Base-by-base conservation (phyloP, 2,329 filamentous ascomycete species). In the Penicillium sp. region DNA sequence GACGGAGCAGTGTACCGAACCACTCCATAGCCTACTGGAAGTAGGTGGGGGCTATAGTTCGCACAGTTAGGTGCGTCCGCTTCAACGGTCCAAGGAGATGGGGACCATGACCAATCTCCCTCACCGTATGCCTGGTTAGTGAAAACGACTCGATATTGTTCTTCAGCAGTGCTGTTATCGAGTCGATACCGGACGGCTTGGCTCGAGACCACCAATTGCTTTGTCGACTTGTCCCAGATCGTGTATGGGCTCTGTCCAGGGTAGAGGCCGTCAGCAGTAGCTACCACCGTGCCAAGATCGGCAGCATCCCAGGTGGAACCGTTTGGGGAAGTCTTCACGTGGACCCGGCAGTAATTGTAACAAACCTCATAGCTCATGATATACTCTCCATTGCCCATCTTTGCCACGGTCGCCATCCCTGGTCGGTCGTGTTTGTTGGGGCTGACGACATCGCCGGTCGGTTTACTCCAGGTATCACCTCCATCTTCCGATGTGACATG, bases 331-430 rank as follows among this genome's bases (percentile, higher is more conserved):
- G 33, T 36, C n/a, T 36, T 36, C 16, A 36, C 33, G n/a, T 36
- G 33, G 33, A 36, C n/a, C 14, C 33, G 33, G 33, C 33, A 36
- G n/a, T 16, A 13, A 4, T 16, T 16, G 14, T 5, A 18, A 18
- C 33, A 36, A 36, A 36, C 14, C 31, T 48, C 45, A 37, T 48
- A 48, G 19, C 45, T 48, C 19, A 48, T 36, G 16, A 36, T 36
- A 36, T 48, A 48, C 24, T 48, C 29, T 48, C 45, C 45, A 37
- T 48, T 48, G 31, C 31, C 45, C 45, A 48, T 48, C 36, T 48
- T 48, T 13, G 45, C 45, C 13, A 48, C 45, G 14, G 29, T 48
- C 16, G 45, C 45, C 31, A 48, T 48, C 9, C 45, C 45, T 36
- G 45, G 45, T 9, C 45, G 45, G 9, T 13, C 29, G 18, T 6